Evolutionary conservation across 2,329 filamentous ascomycete species (phyloP).

Genomic region (Cladophialophora psammophila): DNA sequence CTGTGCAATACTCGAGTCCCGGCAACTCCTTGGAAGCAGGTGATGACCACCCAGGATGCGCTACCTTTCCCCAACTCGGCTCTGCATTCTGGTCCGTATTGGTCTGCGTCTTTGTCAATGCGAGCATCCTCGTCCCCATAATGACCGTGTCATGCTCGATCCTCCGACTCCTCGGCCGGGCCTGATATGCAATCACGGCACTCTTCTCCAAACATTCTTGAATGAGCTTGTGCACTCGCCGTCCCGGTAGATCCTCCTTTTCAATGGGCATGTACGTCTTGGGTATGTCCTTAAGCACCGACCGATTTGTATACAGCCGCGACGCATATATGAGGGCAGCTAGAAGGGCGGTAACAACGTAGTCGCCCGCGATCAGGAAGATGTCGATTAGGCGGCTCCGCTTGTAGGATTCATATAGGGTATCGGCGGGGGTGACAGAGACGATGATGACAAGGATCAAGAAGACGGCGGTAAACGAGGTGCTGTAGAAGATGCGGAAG

Average conservation of each 20-base stretch:
- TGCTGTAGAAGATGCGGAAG: conserved; percentile 81
- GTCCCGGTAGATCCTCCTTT: conserved; percentile 76
- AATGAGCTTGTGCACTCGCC: conserved; percentile 78
- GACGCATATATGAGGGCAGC: conserved; percentile 79
- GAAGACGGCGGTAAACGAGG: conserved; percentile 77
- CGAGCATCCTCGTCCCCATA: conserved; percentile 33
- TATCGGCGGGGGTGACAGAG: conserved; percentile 79
- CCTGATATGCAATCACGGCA: conserved; percentile 80
- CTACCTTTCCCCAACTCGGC: conserved; percentile 80
- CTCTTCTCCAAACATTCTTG: conserved; percentile 75
- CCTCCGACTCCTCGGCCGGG: conserved; percentile 69
- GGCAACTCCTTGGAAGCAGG: conserved; percentile 77
- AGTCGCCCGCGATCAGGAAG: conserved; percentile 78
- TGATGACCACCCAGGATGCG: conserved; percentile 88
- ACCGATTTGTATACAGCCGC: conserved; percentile 86
- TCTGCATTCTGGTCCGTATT: conserved; percentile 39
- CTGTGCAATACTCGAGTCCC: conserved; percentile 80
- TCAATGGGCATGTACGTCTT: conserved; percentile 86
- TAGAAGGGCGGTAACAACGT: conserved; percentile 74
- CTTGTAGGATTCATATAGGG: conserved; percentile 76
- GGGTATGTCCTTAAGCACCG: conserved; percentile 80
- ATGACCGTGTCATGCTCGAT: conserved; percentile 46
- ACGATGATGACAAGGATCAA: conserved; percentile 76
- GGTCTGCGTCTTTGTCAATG: conserved; percentile 35
- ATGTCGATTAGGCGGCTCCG: conserved; percentile 77